Conservation (phyloP, 2,329 filamentous ascomycete species). For the Penicillium sp. region DNA sequence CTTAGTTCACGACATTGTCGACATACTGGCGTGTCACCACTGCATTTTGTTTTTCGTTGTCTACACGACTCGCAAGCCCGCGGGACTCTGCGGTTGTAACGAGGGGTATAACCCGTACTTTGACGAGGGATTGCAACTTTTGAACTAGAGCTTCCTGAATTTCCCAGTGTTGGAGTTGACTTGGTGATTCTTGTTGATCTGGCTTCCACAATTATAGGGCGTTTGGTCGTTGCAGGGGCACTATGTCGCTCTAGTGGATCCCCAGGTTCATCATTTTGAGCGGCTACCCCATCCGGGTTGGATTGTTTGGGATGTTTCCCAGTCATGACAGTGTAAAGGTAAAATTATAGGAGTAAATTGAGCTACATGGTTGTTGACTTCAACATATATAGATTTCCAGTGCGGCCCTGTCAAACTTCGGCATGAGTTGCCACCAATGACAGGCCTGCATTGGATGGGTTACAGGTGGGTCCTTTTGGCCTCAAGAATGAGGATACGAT, state of each 20-base stretch:
- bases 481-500: not conserved
- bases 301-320: conserved; percentile 10
- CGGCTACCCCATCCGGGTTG: conserved; percentile 5
- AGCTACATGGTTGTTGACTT: conserved; percentile 4
- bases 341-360: not conserved
- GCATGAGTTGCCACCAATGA: conserved; percentile 20
- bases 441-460: conserved; percentile 10
- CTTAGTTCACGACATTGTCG: conserved; percentile 38
- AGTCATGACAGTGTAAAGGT: conserved; percentile 10
- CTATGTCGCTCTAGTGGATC: conserved; percentile 12
- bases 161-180: conserved; percentile 7
- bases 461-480: conserved; percentile 13
- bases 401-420: conserved; percentile 15
- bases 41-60: conserved; percentile 43
- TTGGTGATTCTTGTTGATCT: conserved; percentile 5
- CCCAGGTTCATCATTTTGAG: conserved; percentile 6
- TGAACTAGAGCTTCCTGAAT: conserved; percentile 5
- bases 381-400: conserved; percentile 5
- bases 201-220: conserved; percentile 1
- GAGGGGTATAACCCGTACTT: conserved; percentile 21
- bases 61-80: conserved; percentile 41
- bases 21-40: conserved; percentile 37
- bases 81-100: conserved; percentile 22
- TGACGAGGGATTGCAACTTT: conserved; percentile 35
- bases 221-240: conserved; percentile 15